Base-by-base conservation (phyloP, 495 filamentous ascomycete species). In the Saxophila tyrrhenica region DNA sequence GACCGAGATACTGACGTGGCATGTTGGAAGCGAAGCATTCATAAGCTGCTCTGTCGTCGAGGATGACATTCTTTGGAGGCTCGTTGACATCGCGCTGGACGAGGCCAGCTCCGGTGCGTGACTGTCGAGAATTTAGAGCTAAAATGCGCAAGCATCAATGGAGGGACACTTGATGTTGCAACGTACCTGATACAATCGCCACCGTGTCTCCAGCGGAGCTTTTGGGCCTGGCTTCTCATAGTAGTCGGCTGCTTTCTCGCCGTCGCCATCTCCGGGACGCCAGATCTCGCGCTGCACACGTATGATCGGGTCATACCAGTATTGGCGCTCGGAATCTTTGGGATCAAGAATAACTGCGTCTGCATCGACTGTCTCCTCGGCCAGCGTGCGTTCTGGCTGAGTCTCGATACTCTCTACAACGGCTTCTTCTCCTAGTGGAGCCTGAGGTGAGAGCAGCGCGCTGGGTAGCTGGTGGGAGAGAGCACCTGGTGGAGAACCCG, bases 41-140 rank as follows among this genome's bases (percentile, higher is more conserved):
- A 39, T 63, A 51, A n/a, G 62, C 62, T 3, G 62, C 58, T 2
- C 25, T 11, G 50, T 68, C 65, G 49, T 68, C 64, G n/a, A 68
- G 60, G 29, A 65, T 60, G 39, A 62, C 57, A 47, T 60, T 57
- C 25, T 57, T 57, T 3, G 65, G 65, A 15, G 65, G 65, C 56
- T 65, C 63, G 29, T 64, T 56, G 35, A 54, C 39, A 0, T 53
- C 45, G 16, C 15, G 10, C 29, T 60, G 32, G 21, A 56, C 19
- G 3, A 39, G n/a, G 1, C 57, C 52, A 8, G 54, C 32, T 0
- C 48, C 60, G 2, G 49, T 52, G 49, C 57, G 60, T 3, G 62
- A 25, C 38, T 65, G 58, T 13, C n/a, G n/a, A n/a, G n/a, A n/a
- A n/a, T n/a, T n/a, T n/a, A n/a, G 62, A 49, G 23, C 11, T 60